Conservation (phyloP, 768 basidiomycete genomes). For the Agaricus sinodeliciosus region DNA sequence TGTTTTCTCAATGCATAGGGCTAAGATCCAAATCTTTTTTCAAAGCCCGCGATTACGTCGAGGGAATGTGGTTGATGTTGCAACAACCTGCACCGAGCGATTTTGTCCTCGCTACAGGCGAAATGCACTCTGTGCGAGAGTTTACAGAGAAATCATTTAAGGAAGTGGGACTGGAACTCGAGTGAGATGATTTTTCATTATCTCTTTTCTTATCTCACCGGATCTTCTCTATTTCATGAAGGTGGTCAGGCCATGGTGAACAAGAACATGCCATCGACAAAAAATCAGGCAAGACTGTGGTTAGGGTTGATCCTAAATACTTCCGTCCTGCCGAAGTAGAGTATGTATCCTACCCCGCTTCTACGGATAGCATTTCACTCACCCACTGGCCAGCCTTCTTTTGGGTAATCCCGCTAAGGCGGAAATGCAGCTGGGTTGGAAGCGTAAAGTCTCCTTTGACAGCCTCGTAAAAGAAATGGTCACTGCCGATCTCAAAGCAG, state of each 20-base stretch:
- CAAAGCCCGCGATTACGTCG: conserved; percentile 81
- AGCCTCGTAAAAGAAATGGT: conserved; percentile 92
- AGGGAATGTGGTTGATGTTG: conserved; percentile 97
- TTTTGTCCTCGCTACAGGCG: conserved; percentile 93
- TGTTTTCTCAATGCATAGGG: not conserved
- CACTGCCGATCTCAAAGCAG: conserved; percentile 67
- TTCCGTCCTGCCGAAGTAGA: conserved; percentile 97
- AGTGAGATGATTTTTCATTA: conserved; percentile 30
- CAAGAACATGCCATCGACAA: conserved; percentile 72
- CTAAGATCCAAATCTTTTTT: not conserved
- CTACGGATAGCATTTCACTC: not conserved
- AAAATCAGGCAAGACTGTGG: conserved; percentile 64
- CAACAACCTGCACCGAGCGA: conserved; percentile 82
- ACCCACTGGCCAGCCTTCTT: conserved; percentile 36
- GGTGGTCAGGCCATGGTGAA: conserved; percentile 75
- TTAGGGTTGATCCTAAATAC: conserved; percentile 82
- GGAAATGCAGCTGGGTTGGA: conserved; percentile 85
- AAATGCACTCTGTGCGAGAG: conserved; percentile 92
- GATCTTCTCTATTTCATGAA: conserved; percentile 17
- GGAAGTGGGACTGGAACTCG: conserved; percentile 58
- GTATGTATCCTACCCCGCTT: conserved; percentile 36
- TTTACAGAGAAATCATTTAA: conserved; percentile 86
- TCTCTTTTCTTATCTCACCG: conserved; percentile 1
- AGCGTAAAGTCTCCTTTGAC: conserved; percentile 78
- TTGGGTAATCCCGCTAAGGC: conserved; percentile 89